These are phyloP conservation scores for Beauveria sp. DNA, from an alignment of 2,329 filamentous ascomycete genomes.

Conservation along the genomic window DNA sequence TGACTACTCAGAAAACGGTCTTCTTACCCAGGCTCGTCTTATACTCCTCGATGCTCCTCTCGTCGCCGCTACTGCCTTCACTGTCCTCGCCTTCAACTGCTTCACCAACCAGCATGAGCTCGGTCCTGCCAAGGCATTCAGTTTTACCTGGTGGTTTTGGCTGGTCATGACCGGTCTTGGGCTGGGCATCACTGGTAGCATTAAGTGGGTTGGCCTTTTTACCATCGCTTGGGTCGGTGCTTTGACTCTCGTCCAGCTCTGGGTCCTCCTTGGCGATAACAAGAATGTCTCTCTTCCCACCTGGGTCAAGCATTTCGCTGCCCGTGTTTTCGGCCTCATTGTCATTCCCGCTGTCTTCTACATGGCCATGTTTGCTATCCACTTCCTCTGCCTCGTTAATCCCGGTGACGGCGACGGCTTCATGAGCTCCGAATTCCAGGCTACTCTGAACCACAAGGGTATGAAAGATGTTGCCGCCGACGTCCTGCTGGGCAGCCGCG, in stretches of 20 bases:
- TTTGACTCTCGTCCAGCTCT: slow-evolving; percentile 86
- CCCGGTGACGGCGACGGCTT: slow-evolving; percentile 97
- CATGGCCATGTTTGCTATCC: slow-evolving; percentile 93
- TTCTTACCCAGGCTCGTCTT: slow-evolving; percentile 88
- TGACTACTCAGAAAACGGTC: slow-evolving; percentile 72
- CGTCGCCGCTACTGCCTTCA: slow-evolving; percentile 87
- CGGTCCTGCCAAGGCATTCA: slow-evolving; percentile 81
- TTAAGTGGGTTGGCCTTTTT: slow-evolving; percentile 98
- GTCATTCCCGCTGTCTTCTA: slow-evolving; percentile 86
- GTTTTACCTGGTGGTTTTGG: slow-evolving; percentile 97
- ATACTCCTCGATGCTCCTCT: slow-evolving; percentile 95
- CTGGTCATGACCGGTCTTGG: slow-evolving; percentile 77
- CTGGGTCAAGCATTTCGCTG: slow-evolving; percentile 91
- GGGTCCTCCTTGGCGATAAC: slow-evolving; percentile 86
- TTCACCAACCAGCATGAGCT: slow-evolving; percentile 97
- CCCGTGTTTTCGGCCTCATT: slow-evolving; percentile 84
- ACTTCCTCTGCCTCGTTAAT: slow-evolving; percentile 89
- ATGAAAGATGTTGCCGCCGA: slow-evolving; percentile 95
- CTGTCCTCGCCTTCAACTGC: slow-evolving; percentile 79
- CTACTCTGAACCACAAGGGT: slow-evolving; percentile 89
- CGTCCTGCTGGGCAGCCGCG: slow-evolving; percentile 78
- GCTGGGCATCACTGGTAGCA: slow-evolving; percentile 83
- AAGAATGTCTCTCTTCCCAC: slow-evolving; percentile 78
- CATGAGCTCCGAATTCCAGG: slow-evolving; percentile 99
- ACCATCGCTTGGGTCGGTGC: slow-evolving; percentile 96